phyloP scores from a whole-genome alignment of 768 basidiomycete species.

The Amanita molliuscula region DNA sequence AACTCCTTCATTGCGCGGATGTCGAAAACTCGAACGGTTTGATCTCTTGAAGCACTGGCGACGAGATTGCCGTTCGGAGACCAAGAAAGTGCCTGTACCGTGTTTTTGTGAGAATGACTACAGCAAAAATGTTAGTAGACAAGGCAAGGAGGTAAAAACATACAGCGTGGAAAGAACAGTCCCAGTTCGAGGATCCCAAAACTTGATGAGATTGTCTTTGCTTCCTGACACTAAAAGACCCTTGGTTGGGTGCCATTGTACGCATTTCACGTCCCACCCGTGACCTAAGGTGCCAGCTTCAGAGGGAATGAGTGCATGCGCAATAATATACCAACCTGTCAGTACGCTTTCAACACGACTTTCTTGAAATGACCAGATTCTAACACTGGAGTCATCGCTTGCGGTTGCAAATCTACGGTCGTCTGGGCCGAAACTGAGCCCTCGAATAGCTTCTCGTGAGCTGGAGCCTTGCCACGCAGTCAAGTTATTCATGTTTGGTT shows the following conservation, averaged over 20 bases:
- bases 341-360: conserved; percentile 81
- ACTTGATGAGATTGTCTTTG: conserved; percentile 97
- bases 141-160: conserved; percentile 15
- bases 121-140: background rate
- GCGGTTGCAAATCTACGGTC: conserved; percentile 90
- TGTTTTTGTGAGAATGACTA: conserved; percentile 96
- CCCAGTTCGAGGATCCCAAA: conserved; percentile 96
- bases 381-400: conserved; percentile 90
- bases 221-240: conserved; percentile 91
- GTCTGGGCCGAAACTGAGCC: conserved; percentile 85
- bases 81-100: conserved; percentile 89
- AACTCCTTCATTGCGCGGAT: conserved; percentile 98
- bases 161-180: conserved; percentile 87
- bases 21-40: conserved; percentile 92
- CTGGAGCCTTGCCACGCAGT: conserved; percentile 85
- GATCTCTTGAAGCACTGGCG: conserved; percentile 91
- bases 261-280: conserved; percentile 97
- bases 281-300: conserved; percentile 48
- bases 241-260: conserved; percentile 98
- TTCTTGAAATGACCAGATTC: conserved; percentile 93
- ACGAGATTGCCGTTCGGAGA: conserved; percentile 90
- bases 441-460: conserved; percentile 85
- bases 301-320: background rate
- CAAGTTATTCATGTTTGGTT: conserved; percentile 98
- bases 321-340: conserved; percentile 46